Evolutionary conservation across 169 alveolate genomes (phyloP), one percentile per base, ranked within the genome.

Genomic region (Eimeria acervulina): DNA sequence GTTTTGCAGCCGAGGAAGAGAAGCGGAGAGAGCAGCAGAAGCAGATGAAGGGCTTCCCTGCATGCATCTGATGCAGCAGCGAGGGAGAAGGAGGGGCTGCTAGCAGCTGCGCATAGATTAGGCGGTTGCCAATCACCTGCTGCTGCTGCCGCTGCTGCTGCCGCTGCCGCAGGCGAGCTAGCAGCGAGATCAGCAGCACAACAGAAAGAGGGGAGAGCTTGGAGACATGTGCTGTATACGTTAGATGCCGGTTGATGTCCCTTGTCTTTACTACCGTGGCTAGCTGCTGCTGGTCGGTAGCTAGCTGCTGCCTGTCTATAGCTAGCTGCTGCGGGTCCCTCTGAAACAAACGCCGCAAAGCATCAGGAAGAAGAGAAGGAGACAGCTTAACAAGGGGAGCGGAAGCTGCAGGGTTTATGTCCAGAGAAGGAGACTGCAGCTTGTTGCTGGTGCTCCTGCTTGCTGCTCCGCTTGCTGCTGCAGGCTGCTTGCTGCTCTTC

Each of bases 111-210:
- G 90, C 90, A 28, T 80, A 80, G n/a, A 80, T 21, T 26, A 80
- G 66, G 40, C 90, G 55, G 68, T 47, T 44, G n/a, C 90, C 90
- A 1, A 28, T 47, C 23, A 80, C 90, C 33, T 80, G 90, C 70
- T 80, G 90, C 61, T 80, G 90, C 90, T 80, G 90, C n/a, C 26
- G 61, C 90, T 80, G 90, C 90, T 80, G 90, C 90, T 80, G 90
- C 38, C 68, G 90, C 90, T 80, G 90, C 90, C 90, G 90, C 61
- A 80, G 68, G 26, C 90, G 36, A 12, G 88, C 88, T 17, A 78
- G 38, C 66, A 78, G 33, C 5, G 88, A 78, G 19, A 78, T 13
- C 36, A 78, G 88, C 88, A 78, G 59, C 66, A 78, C 88, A 8
- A 78, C 15, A 7, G 88, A 33, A 5, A 78, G 66, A n/a, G 90